Conservation (phyloP, 2,329 filamentous ascomycete species). For the Colletotrichum incanum region DNA sequence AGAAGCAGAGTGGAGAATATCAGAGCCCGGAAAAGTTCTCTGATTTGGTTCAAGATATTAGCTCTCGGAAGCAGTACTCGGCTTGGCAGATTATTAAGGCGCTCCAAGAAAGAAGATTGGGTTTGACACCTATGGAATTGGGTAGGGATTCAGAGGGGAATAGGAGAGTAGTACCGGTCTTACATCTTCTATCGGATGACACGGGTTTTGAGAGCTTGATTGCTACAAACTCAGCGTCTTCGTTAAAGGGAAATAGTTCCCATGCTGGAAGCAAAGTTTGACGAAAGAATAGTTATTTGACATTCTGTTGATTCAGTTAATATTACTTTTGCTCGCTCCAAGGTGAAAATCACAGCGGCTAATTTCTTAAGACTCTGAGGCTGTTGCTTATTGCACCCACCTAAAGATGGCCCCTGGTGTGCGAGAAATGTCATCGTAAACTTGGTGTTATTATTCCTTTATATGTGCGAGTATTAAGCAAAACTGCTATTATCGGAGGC, state of each 20-base stretch:
- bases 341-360: too few relatives aligned
- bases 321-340: too few relatives aligned
- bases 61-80: neutral
- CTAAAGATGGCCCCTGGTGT: too few relatives aligned
- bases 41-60: conserved; percentile 10
- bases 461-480: too few relatives aligned
- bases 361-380: too few relatives aligned
- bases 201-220: neutral
- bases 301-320: too few relatives aligned
- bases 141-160: neutral
- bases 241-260: neutral
- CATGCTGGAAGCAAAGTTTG: neutral
- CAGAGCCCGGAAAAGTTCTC: neutral
- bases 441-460: too few relatives aligned
- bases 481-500: too few relatives aligned
- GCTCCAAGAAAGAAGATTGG: neutral
- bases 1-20: neutral
- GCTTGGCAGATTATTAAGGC: conserved; percentile 26
- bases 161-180: neutral
- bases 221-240: neutral
- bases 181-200: neutral
- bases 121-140: neutral
- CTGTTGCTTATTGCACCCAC: too few relatives aligned
- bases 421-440: too few relatives aligned
- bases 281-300: neutral